A percentile compares a stretch with the other conserved stretches of the same genome.
phyloP scores from a whole-genome alignment of 495 filamentous ascomycete genomes.

The Neohortaea acidophila region DNA sequence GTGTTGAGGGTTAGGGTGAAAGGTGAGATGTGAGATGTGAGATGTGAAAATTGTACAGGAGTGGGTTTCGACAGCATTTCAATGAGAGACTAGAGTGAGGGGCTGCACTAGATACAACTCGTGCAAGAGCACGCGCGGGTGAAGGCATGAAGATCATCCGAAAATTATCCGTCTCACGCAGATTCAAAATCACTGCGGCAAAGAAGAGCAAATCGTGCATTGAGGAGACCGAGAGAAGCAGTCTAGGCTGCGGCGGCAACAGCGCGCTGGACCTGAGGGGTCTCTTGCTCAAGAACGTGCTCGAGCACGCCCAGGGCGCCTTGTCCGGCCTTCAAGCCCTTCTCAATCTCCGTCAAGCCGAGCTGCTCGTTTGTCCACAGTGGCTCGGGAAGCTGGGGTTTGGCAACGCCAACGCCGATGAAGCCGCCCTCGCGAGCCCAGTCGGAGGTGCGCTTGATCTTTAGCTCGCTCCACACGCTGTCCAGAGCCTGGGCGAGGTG shows the following conservation, averaged over 20 bases:
- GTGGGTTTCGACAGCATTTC: too few species aligned
- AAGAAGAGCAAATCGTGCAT: too few species aligned
- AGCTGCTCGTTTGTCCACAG: slow-evolving; percentile 86
- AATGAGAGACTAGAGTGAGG: too few species aligned
- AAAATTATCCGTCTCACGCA: too few species aligned
- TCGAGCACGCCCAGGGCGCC: slow-evolving; percentile 20
- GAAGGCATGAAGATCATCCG: too few species aligned
- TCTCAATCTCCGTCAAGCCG: slow-evolving; percentile 41
- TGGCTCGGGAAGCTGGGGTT: slow-evolving; percentile 39
- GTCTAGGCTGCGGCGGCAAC: slow-evolving; percentile 32
- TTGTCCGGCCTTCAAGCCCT: slow-evolving; percentile 36
- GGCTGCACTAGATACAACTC: too few species aligned
- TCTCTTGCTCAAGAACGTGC: slow-evolving; percentile 22
- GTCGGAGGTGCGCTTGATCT: slow-evolving; percentile 78
- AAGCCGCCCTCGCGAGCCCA: slow-evolving; percentile 89
- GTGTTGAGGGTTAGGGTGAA: too few species aligned
- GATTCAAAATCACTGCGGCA: too few species aligned
- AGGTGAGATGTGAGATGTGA: too few species aligned
- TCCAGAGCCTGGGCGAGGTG: slow-evolving; percentile 77
- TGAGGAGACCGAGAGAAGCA: too few species aligned
- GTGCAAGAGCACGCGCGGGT: too few species aligned
- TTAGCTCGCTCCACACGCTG: slow-evolving; percentile 69
- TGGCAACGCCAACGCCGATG: slow-evolving; percentile 71
- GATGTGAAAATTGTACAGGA: too few species aligned
- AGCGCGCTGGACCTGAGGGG: slow-evolving; percentile 26